A percentile compares a stretch with the other conserved stretches of the same genome.
These are phyloP conservation scores for Ochetophila trinervis DNA, from an alignment of 306 rosid species.

Conservation along the genomic window DNA sequence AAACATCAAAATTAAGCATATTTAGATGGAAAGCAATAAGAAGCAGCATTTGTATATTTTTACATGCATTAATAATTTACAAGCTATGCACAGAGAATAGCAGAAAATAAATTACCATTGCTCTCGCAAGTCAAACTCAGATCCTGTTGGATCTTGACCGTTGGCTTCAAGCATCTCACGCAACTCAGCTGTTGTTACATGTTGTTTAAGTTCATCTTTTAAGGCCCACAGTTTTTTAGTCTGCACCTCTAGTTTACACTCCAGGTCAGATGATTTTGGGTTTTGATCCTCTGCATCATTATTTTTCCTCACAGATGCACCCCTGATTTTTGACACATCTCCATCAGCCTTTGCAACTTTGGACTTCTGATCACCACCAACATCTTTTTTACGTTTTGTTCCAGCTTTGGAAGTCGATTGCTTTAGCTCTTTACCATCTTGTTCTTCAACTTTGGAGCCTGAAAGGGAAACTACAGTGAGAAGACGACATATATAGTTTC, in stretches of 20 bases:
- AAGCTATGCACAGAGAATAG: neutral
- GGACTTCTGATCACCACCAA: conserved; percentile 42
- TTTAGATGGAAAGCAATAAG: neutral
- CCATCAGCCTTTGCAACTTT: conserved; percentile 58
- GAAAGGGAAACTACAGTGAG: conserved; percentile 29
- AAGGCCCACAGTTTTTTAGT: conserved; percentile 76
- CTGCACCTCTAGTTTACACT: conserved; percentile 62
- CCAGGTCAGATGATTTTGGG: conserved; percentile 42
- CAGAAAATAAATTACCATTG: conserved; percentile 60
- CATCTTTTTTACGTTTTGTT: conserved; percentile 61
- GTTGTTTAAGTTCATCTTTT: conserved; percentile 81
- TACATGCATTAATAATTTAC: neutral
- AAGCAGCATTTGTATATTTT: neutral
- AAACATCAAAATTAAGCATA: neutral
- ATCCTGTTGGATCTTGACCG: conserved; percentile 72
- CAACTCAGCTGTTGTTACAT: conserved; percentile 67
- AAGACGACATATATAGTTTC: conserved; percentile 8
- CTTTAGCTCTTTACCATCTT: conserved; percentile 38
- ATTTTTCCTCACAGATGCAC: conserved; percentile 27
- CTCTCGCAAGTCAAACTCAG: conserved; percentile 92
- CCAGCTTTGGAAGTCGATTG: conserved; percentile 54
- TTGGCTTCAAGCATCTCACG: conserved; percentile 81
- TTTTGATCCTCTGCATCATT: conserved; percentile 21
- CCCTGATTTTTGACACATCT: conserved; percentile 55
- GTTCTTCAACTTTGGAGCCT: conserved; percentile 36